Evolutionary conservation across 306 rosid species (phyloP), one percentile per base, ranked within the genome.

Genomic region (Rubus parviflorus): DNA sequence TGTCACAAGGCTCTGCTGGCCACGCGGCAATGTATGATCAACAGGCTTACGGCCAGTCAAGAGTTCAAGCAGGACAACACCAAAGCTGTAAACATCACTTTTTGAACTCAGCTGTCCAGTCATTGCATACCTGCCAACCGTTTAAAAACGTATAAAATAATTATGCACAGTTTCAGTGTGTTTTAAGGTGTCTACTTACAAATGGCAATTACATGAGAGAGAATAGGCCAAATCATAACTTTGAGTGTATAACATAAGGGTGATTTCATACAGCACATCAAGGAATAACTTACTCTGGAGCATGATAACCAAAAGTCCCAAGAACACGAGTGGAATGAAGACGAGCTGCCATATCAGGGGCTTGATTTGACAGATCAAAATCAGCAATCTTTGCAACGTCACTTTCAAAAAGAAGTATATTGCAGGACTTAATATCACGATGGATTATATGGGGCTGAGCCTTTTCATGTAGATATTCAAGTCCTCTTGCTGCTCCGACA

Each of bases 241-340:
- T 58, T 23, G 19, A 16, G 30, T 2, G 9, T 40, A 15, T 25
- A 41, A 14, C 37, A 54, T 67, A 56, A 58, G 5, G 15, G 12
- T 47, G 67, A 20, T 41, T 73, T 57, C n/a, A 41, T 15, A 58
- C 3, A 23, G 56, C 19, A 76, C 58, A 47, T 40, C 63, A 41
- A 68, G 70, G 68, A 82, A 87, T 51, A 54, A 73, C 93, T 73
- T 82, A 92, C 96, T 92, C 97, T 11, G 97, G 97, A 81, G 97
- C 97, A 88, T 91, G 89, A 79, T 92, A 92, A 75, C 97, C 97
- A 30, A 92, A 92, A 54, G 97, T 90, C 76, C 97, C 97, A 47
- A 92, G 97, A 81, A 92, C 97, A 82, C 97, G 97, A 79, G 97
- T 92, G 41, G 97, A 92, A 80, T 92, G 97, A 72, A 92, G 91